Evolutionary conservation across 78 protist species (phyloP).

Genomic region (Guillardia theta): DNA sequence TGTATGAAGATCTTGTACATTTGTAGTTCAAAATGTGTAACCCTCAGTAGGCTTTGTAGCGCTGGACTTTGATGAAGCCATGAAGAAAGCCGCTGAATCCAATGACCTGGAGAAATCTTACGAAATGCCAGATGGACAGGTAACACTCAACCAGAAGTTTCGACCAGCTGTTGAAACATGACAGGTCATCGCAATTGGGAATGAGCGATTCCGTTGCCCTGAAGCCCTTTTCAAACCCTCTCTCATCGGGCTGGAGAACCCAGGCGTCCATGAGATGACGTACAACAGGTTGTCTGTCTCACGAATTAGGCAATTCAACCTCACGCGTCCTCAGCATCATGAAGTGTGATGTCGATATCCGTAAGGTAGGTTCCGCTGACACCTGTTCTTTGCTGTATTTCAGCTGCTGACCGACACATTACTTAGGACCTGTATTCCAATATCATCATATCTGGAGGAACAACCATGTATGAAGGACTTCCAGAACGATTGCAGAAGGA

Average conservation of each 20-base stretch:
- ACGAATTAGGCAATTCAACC: too few species aligned
- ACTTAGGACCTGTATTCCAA: conserved; percentile 89
- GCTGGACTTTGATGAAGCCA: conserved; percentile 82
- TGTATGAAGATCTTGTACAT: too few species aligned
- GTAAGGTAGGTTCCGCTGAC: too few species aligned
- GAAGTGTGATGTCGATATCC: conserved; percentile 89
- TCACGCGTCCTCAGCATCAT: too few species aligned
- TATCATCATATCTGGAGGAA: conserved; percentile 92
- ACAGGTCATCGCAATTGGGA: conserved; percentile 80
- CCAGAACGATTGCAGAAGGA: conserved; percentile 75
- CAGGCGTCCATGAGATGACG: conserved; percentile 86
- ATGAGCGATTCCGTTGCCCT: conserved; percentile 89
- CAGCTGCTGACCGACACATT: too few species aligned
- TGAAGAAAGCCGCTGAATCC: conserved; percentile 78
- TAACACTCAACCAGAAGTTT: too few species aligned
- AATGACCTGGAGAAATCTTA: conserved; percentile 68
- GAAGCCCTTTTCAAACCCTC: conserved; percentile 93
- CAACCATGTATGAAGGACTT: conserved; percentile 88
- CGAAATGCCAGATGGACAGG: conserved; percentile 86
- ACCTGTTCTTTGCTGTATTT: too few species aligned
- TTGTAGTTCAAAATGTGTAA: too few species aligned
- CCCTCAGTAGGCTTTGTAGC: too few species aligned
- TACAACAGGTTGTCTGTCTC: too few species aligned
- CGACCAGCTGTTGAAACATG: too few species aligned
- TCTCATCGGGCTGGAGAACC: conserved; percentile 78